phyloP scores from a whole-genome alignment of 352 stramenopile genomes.

The Phytophthora ohioensis region DNA sequence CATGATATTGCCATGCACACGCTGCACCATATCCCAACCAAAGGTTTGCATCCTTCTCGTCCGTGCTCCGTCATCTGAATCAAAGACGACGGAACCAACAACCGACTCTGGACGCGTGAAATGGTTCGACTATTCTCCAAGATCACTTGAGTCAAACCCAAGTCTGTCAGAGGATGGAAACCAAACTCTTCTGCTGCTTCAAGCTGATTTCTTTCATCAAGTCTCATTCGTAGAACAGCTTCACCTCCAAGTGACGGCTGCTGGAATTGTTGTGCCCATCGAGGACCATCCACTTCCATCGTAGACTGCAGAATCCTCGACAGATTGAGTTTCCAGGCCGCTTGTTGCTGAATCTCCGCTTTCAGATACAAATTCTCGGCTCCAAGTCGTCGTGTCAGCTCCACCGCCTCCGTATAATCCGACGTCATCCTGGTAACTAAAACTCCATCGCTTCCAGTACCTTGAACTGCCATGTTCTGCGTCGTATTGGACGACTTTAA shows the following conservation, averaged over 20 bases:
- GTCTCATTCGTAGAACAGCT: conserved; percentile 18
- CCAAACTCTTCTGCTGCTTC: conserved; percentile 41
- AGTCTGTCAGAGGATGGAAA: conserved; percentile 37
- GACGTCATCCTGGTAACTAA: conserved; percentile 1
- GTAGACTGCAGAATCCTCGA: conserved; percentile 41
- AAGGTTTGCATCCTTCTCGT: conserved; percentile 33
- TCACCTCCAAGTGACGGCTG: conserved; percentile 15
- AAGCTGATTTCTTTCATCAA: conserved; percentile 26
- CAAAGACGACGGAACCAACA: conserved; percentile 30
- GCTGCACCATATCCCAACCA: conserved; percentile 47
- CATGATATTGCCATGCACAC: conserved; percentile 39
- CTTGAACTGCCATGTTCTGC: not conserved
- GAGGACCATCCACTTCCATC: conserved; percentile 19
- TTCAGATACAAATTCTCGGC: conserved; percentile 58
- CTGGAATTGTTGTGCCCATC: conserved; percentile 26
- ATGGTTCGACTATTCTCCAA: conserved; percentile 39
- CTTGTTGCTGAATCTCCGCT: conserved; percentile 46
- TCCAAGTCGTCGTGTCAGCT: conserved; percentile 37
- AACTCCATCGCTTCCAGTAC: not conserved
- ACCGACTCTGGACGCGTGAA: conserved; percentile 31
- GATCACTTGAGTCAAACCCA: conserved; percentile 39
- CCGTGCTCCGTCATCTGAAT: conserved; percentile 22
- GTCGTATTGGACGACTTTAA: conserved; percentile 22
- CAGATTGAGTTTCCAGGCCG: conserved; percentile 43
- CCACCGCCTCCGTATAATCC: conserved; percentile 37